Conservation (phyloP, 2,329 filamentous ascomycete species). For the Aspergillus viridinutans region DNA sequence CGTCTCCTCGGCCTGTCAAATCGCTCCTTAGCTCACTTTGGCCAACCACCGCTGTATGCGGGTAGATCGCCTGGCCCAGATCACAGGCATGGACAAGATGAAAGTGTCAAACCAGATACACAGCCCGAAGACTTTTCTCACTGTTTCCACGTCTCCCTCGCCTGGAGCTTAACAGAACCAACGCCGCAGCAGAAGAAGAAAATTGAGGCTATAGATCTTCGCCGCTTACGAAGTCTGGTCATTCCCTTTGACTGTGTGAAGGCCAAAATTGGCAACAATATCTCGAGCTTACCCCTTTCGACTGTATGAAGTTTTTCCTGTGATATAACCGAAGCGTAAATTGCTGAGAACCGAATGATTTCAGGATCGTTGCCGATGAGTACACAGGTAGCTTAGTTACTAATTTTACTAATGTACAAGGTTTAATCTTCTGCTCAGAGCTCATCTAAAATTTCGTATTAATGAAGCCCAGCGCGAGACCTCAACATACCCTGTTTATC, state of each 20-base stretch:
- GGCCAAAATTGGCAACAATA: conserved; percentile 68
- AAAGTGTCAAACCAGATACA: neutral
- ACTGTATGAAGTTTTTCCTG: conserved; percentile 10
- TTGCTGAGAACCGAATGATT: neutral
- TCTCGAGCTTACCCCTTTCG: conserved; percentile 40
- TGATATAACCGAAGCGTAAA: neutral
- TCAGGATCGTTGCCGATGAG: too few relatives aligned
- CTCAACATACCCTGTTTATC: too few relatives aligned
- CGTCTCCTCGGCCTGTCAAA: conserved; percentile 66
- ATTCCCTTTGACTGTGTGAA: conserved; percentile 62
- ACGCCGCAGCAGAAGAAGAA: conserved; percentile 39
- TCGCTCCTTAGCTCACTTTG: conserved; percentile 52
- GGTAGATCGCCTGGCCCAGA: neutral
- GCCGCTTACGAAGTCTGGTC: conserved; percentile 38
- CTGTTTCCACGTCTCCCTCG: conserved; percentile 84
- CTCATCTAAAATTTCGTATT: too few relatives aligned
- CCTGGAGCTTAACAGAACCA: conserved; percentile 67
- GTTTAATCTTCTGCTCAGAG: too few relatives aligned
- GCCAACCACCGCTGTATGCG: conserved; percentile 68
- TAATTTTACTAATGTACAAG: too few relatives aligned
- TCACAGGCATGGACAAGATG: neutral
- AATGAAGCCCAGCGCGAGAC: too few relatives aligned
- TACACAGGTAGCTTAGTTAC: too few relatives aligned
- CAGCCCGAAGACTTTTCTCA: conserved; percentile 42
- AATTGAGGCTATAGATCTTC: conserved; percentile 21